These are phyloP conservation scores for Aspergillus sclerotioniger DNA, from an alignment of 495 filamentous ascomycete genomes.

Conservation along the genomic window DNA sequence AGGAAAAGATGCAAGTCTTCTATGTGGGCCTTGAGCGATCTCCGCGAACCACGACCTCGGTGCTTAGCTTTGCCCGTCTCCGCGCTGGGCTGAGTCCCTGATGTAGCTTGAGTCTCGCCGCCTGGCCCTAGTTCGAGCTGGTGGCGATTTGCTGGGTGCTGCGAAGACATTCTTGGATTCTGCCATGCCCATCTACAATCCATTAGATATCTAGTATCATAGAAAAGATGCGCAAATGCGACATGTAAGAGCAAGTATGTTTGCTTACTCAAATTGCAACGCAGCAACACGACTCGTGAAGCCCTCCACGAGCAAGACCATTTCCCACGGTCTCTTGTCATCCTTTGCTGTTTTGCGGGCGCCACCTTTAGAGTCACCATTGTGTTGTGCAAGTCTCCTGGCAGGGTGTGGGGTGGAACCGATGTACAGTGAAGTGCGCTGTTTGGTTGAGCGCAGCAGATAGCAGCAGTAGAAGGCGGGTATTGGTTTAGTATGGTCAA, in stretches of 20 bases:
- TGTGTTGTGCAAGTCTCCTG: conserved; percentile 84
- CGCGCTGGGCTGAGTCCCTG: conserved; percentile 14
- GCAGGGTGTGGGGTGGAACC: conserved; percentile 87
- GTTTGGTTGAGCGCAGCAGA: conserved; percentile 77
- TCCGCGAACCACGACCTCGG: conserved; percentile 46
- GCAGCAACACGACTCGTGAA: conserved; percentile 85
- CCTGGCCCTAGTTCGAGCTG: not conserved
- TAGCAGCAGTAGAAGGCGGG: conserved; percentile 80
- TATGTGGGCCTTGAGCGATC: conserved; percentile 60
- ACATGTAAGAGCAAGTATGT: not conserved
- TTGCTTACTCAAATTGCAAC: conserved; percentile 86
- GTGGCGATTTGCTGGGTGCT: conserved; percentile 66
- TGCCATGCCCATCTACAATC: conserved; percentile 85
- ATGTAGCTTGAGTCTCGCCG: conserved; percentile 44
- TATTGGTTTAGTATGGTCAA: conserved; percentile 47
- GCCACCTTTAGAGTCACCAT: conserved; percentile 75
- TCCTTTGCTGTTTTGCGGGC: conserved; percentile 69
- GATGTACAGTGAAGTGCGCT: conserved; percentile 68
- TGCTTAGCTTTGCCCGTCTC: not conserved
- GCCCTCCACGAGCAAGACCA: conserved; percentile 82
- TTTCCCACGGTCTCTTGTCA: conserved; percentile 84
- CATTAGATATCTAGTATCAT: not conserved
- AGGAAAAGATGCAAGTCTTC: conserved; percentile 78
- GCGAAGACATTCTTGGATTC: conserved; percentile 56
- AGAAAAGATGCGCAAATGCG: conserved; percentile 11